Base-by-base conservation (phyloP, 352 stramenopile species). In the Phytophthora cryptogea region DNA sequence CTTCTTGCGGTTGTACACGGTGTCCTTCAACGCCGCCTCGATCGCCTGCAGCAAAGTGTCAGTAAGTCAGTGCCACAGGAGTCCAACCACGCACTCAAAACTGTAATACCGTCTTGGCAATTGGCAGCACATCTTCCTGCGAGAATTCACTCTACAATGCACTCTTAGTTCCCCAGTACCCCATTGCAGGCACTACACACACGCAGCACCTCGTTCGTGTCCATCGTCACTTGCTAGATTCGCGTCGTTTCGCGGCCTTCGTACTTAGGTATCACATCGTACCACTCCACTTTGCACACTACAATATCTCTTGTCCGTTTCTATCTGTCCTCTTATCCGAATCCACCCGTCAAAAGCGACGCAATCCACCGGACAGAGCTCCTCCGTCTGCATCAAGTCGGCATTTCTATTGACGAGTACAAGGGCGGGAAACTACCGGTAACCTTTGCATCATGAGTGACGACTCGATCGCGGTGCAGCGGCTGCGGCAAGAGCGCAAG, bases 401-500 rank as follows among this genome's bases (percentile, higher is more conserved):
- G 13, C 51, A 56, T 48, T 50, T 59, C 33, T 54, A 62, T 67
- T 56, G 46, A 54, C 35, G 36, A 59, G 30, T 9, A 28, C 45
- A 48, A 50, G 33, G 20, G 37, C 35, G 48, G 47, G 36, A 65
- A 59, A 5, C n/a, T n/a, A n/a, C n/a, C n/a, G n/a, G n/a, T n/a
- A 5, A 46, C 37, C 23, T n/a, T 11, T n/a, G 39, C 17, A 23
- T 2, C 26, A 92, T 92, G 83, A 90, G 78, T 57, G 83, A 92
- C 54, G 90, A 95, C 70, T 92, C 86, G 50, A 97, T 98, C 49
- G 90, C 92, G 17, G 77, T 91, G 66, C 85, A 90, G 61, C 84
- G 92, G n/a, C 81, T 98, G 52, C 78, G 83, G 40, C 86, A 98
- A 74, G 92, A 98, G 73, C 86, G 92, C 63, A 97, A 97, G 85